These are phyloP conservation scores for Vanrija sp. DNA, from an alignment of 1,284 basidiomycete genomes.

Conservation along the genomic window DNA sequence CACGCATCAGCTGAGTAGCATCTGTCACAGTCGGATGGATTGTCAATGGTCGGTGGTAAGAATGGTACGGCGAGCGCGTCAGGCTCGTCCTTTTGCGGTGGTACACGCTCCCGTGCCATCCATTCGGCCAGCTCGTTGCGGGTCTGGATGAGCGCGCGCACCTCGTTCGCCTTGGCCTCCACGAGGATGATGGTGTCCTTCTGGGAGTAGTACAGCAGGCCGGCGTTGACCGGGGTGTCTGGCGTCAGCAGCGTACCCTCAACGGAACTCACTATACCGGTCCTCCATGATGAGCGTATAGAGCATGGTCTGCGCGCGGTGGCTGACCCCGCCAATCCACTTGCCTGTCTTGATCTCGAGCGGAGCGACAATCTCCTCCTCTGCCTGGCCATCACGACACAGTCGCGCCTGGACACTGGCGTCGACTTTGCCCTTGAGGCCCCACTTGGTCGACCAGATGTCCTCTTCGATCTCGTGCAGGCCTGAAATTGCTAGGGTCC, in stretches of 20 bases:
- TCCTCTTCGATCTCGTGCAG: constrained; percentile 91
- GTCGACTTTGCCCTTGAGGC: constrained; percentile 93
- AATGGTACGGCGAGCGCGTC: constrained; percentile 48
- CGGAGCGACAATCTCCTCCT: constrained; percentile 52
- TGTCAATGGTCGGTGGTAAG: constrained; percentile 82
- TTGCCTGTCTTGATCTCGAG: constrained; percentile 96
- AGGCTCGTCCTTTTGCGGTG: no score
- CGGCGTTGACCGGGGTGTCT: constrained; percentile 54
- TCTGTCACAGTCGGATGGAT: constrained; percentile 67
- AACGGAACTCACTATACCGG: constrained; percentile 61
- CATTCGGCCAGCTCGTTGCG: constrained; percentile 83
- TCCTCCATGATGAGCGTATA: constrained; percentile 91
- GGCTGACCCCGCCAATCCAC: constrained; percentile 72
- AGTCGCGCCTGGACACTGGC: constrained; percentile 74
- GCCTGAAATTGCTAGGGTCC: constrained; percentile 62
- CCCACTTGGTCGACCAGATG: constrained; percentile 93
- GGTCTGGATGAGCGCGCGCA: constrained; percentile 73
- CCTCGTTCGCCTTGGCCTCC: constrained; percentile 70
- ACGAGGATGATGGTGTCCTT: constrained; percentile 81
- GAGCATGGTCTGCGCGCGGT: constrained; percentile 95
- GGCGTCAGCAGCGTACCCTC: background rate
- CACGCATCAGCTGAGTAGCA: constrained; percentile 84
- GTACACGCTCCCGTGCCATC: constrained; percentile 48
- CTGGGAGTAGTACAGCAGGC: constrained; percentile 91
- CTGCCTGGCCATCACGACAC: constrained; percentile 31